A percentile compares a stretch with the other conserved stretches of the same genome.
Evolutionary conservation across 306 rosid genomes (phyloP).

Genomic region (Chamaecrista fasciculata): DNA sequence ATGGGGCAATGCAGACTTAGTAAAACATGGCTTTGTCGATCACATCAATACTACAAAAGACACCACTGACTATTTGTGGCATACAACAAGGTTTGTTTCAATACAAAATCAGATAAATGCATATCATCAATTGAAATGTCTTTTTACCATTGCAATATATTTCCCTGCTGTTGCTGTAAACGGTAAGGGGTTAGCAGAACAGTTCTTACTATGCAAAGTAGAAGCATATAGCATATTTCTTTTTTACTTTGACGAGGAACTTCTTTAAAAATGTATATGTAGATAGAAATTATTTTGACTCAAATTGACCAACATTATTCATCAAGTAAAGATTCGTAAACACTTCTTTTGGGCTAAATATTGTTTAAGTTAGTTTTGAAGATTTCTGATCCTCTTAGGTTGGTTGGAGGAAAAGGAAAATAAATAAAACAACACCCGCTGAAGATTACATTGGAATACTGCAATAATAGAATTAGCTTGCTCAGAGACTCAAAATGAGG

Average conservation of each 20-base stretch:
- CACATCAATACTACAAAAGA: conserved; percentile 93
- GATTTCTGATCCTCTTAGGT: background rate
- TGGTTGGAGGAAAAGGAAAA: background rate
- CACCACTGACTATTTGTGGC: conserved; percentile 91
- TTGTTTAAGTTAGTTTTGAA: background rate
- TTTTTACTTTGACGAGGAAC: background rate
- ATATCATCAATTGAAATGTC: background rate
- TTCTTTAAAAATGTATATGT: background rate
- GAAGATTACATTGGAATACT: background rate
- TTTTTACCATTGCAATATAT: background rate
- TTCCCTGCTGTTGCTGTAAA: background rate
- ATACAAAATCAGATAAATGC: background rate
- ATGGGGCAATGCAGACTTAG: conserved; percentile 77
- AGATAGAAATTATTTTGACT: conserved; percentile 1
- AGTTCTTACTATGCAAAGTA: background rate
- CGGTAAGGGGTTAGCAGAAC: background rate
- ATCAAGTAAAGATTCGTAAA: background rate
- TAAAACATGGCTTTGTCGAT: conserved; percentile 74
- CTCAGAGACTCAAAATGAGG: background rate
- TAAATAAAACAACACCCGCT: background rate
- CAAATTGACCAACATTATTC: background rate
- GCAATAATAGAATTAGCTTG: background rate
- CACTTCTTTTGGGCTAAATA: background rate
- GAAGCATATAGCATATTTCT: background rate
- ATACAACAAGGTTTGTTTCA: conserved; percentile 77